Percentiles rank a stretch among this genome's conserved stretches.
phyloP scores from a whole-genome alignment of 179 eudicot genomes.

The Silene coronaria region DNA sequence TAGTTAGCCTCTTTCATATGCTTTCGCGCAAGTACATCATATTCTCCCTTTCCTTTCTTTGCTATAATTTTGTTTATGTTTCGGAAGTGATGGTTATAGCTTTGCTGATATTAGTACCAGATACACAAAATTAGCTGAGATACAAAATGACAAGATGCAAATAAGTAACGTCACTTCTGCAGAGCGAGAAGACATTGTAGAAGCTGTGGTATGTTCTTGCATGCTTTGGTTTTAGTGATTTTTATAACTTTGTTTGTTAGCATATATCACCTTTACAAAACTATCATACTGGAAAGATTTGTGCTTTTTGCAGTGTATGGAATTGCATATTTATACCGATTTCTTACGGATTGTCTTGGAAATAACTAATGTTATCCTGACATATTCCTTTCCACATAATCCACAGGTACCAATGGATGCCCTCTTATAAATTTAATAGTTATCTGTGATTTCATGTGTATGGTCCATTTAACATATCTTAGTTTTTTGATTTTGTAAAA shows the following conservation, averaged over 20 bases:
- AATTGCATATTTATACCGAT: slow-evolving; percentile 87
- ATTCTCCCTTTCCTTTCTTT: slow-evolving; percentile 19
- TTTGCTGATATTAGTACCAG: slow-evolving; percentile 29
- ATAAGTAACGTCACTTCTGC: slow-evolving; percentile 35
- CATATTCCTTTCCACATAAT: slow-evolving; percentile 84
- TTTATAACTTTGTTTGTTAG: slow-evolving; percentile 4
- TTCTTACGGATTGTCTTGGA: slow-evolving; percentile 89
- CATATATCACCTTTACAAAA: neutral
- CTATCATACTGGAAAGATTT: slow-evolving; percentile 9
- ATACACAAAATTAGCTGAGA: slow-evolving; percentile 75
- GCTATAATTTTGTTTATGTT: neutral
- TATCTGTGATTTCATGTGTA: neutral
- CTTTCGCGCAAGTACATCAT: slow-evolving; percentile 72
- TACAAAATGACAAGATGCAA: slow-evolving; percentile 55
- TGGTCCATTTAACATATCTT: neutral
- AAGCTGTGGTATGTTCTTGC: slow-evolving; percentile 49
- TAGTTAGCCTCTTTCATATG: slow-evolving; percentile 88
- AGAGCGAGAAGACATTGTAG: slow-evolving; percentile 56
- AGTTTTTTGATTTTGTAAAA: slow-evolving; percentile 8
- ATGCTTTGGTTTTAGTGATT: neutral
- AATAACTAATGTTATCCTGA: slow-evolving; percentile 77
- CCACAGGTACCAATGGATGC: slow-evolving; percentile 62
- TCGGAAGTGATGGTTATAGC: neutral
- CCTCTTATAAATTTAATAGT: neutral
- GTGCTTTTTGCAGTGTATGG: slow-evolving; percentile 57